Percentiles rank a stretch among this genome's conserved stretches.
Evolutionary conservation across 2,329 filamentous ascomycete genomes (phyloP).

Genomic region (Fusarium sp.): DNA sequence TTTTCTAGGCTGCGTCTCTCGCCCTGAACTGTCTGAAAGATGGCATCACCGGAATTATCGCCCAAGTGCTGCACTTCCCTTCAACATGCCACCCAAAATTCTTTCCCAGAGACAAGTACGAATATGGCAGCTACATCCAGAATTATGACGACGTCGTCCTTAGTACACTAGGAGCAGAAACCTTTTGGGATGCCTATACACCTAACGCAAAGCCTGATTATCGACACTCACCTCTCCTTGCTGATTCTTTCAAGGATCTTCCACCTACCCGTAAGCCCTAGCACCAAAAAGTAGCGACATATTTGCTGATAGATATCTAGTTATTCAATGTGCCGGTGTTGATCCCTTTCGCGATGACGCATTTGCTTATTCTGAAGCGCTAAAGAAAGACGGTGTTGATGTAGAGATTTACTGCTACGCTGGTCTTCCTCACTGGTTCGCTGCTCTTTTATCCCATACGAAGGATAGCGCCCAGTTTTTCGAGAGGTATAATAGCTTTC

Average conservation of each 20-base stretch:
- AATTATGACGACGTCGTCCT: constrained; percentile 33
- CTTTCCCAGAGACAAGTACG: constrained; percentile 40
- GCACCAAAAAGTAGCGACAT: rapidly evolving
- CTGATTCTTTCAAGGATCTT: constrained; percentile 22
- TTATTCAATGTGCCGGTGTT: constrained; percentile 37
- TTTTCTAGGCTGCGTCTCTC: constrained; percentile 35
- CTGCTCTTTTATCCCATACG: not conserved
- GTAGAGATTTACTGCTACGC: constrained; percentile 35
- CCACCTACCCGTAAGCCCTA: constrained; percentile 35
- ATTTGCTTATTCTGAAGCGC: constrained; percentile 38
- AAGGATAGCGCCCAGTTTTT: constrained; percentile 14
- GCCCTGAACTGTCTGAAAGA: constrained; percentile 19
- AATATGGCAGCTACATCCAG: constrained; percentile 43
- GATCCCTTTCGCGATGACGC: constrained; percentile 41
- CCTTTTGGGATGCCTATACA: constrained; percentile 19
- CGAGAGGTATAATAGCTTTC: constrained; percentile 22
- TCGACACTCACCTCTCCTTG: constrained; percentile 42
- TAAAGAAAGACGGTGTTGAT: constrained; percentile 24
- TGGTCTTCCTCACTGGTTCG: constrained; percentile 45
- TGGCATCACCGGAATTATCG: constrained; percentile 35
- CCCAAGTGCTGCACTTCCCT: constrained; percentile 42
- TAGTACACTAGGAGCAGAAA: constrained; percentile 18
- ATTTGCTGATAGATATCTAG: not conserved
- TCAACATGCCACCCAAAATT: constrained; percentile 42
- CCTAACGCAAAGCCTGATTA: constrained; percentile 25